Conservation (phyloP, 140 eudicot species). For the Oenanthe javanica region DNA sequence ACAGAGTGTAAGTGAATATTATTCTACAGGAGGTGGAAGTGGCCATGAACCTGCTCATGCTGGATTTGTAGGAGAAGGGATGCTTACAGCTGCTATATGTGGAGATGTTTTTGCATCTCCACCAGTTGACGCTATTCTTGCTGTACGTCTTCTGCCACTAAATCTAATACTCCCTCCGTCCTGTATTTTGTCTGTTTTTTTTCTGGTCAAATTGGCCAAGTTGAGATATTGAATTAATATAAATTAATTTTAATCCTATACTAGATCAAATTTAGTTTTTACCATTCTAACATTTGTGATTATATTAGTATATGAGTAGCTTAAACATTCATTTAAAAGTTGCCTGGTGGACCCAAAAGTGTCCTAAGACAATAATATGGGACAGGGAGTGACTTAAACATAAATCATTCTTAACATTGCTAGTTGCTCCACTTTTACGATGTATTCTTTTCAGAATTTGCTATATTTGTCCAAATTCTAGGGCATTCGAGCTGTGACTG, state of each 20-base stretch:
- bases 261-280: background rate
- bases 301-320: background rate
- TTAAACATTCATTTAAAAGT: background rate
- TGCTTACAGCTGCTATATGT: slow-evolving; percentile 97
- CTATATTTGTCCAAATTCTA: slow-evolving; percentile 15
- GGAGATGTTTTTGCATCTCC: slow-evolving; percentile 99
- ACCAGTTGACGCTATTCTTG: slow-evolving; percentile 80
- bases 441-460: background rate
- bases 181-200: background rate
- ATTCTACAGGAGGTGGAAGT: slow-evolving; percentile 89
- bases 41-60: slow-evolving; percentile 99
- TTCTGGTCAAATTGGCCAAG: background rate
- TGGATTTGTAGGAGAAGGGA: slow-evolving; percentile 97
- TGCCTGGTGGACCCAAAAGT: background rate
- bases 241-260: too few species aligned
- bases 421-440: background rate
- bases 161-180: background rate
- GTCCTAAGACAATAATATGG: background rate
- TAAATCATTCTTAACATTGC: background rate
- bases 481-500: slow-evolving; percentile 99
- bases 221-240: background rate
- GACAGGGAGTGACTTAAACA: background rate
- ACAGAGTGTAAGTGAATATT: slow-evolving; percentile 4
- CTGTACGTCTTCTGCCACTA: slow-evolving; percentile 40
- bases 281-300: background rate